phyloP scores from a whole-genome alignment of 78 protist species.

The Dictyostelium capitatum region DNA sequence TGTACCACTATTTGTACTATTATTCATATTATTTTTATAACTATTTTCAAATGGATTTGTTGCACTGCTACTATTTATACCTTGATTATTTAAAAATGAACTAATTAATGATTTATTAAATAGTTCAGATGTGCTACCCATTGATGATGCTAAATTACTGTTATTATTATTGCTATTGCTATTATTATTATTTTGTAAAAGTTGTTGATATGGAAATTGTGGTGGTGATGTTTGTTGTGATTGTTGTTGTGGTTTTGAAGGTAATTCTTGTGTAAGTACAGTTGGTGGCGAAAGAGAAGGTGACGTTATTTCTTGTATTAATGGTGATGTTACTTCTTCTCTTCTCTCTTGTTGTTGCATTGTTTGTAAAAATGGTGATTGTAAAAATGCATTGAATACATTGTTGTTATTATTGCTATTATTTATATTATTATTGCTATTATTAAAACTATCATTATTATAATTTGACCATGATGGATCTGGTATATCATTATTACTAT shows the following conservation, averaged over 20 bases:
- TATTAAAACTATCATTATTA: neutral
- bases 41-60: slow-evolving; percentile 5
- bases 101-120: slow-evolving; percentile 72
- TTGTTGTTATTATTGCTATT: neutral
- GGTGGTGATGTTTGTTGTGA: neutral
- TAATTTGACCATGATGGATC: slow-evolving; percentile 26
- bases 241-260: neutral
- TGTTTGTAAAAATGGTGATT: neutral
- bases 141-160: slow-evolving; percentile 8
- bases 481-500: neutral
- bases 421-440: neutral
- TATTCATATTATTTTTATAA: neutral
- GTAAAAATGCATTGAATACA: slow-evolving; percentile 16
- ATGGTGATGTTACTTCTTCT: neutral
- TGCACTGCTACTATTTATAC: neutral
- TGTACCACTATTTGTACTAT: neutral
- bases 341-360: neutral
- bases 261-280: neutral
- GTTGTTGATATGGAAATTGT: neutral
- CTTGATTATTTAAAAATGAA: slow-evolving; percentile 35
- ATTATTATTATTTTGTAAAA: neutral
- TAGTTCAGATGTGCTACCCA: slow-evolving; percentile 59
- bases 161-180: neutral
- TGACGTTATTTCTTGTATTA: neutral
- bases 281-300: neutral